Evolutionary conservation across 306 rosid species (phyloP), one percentile per base, ranked within the genome.

Genomic region (Malus sieversii): DNA sequence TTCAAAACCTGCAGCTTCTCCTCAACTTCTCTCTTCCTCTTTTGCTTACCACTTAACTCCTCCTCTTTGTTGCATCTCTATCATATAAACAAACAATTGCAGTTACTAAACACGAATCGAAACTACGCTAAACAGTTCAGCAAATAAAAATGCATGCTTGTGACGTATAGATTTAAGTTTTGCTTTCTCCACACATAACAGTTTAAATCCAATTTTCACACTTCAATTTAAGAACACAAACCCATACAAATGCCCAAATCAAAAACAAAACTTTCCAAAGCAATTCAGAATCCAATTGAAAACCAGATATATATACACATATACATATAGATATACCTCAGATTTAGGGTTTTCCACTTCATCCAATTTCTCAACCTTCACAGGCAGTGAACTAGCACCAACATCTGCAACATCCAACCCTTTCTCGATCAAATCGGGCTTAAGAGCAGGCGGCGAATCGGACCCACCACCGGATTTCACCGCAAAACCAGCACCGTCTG

Each of bases 1-100:
- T 89, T 90, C 92, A 96, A 79, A 71, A 88, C 88, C 48, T 89
- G 75, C 77, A 96, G 76, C 85, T 89, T 92, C 59, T 85, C 93
- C 84, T 89, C 91, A 22, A 96, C 90, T 77, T 90, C 98, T 73
- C 70, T 87, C 82, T 86, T 92, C 86, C 99, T 85, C 45, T 89
- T 86, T 80, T 64, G 83, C 75, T 84, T 86, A 23, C 69, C 95
- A 75, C 77, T 69, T 42, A 30, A 66, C 74, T 82, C 48, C 65
- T 73, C 91, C n/a, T 38, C 90, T 73, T 83, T 81, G 51, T 67
- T 84, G 65, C 40, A 76, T 46, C 71, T 61, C 97, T 92, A 81
- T 33, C 80, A 75, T 33, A 72, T 6, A 71, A 60, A 80, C 46
- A 82, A 16, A 75, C 5, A 53, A 63, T 6, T 68, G 16, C 3